These are phyloP conservation scores for Nymphaea thermarum DNA, from an alignment of 164 flowering plant genomes.

Conservation along the genomic window DNA sequence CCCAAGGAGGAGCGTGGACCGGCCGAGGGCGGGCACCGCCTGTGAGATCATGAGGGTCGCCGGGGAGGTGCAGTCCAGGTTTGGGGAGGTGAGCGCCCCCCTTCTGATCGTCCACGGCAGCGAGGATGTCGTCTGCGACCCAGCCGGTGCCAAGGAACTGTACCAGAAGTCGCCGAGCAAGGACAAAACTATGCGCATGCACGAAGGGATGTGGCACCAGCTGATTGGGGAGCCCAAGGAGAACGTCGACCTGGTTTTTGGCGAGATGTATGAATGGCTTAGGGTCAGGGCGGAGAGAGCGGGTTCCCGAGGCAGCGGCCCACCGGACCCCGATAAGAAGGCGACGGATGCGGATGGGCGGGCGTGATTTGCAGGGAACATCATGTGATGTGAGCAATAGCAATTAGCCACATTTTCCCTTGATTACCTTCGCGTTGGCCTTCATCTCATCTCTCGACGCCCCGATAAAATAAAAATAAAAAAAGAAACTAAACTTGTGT, in stretches of 20 bases:
- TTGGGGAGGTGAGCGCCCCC: conserved; percentile 56
- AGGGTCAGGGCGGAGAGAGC: conserved; percentile 24
- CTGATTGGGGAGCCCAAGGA: conserved; percentile 72
- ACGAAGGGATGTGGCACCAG: conserved; percentile 90
- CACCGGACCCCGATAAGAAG: too few species aligned
- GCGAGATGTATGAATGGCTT: conserved; percentile 68
- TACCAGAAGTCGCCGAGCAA: conserved; percentile 43
- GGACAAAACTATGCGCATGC: conserved; percentile 65
- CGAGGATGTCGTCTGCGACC: conserved; percentile 77
- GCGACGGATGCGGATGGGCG: too few species aligned
- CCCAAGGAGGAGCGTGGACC: conserved; percentile 37
- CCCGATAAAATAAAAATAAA: too few species aligned
- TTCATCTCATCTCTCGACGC: too few species aligned
- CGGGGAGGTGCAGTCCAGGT: conserved; percentile 53
- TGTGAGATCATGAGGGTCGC: conserved; percentile 65
- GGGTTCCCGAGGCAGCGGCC: neutral
- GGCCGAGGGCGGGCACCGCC: conserved; percentile 85
- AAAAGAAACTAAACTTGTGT: too few species aligned
- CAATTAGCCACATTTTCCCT: too few species aligned
- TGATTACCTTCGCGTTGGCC: too few species aligned
- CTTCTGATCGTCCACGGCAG: conserved; percentile 68
- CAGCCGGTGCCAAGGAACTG: conserved; percentile 69
- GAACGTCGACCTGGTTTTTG: conserved; percentile 69
- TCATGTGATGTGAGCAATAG: too few species aligned
- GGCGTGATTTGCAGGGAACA: too few species aligned